These are phyloP conservation scores for Claviceps sorghi DNA, from an alignment of 2,329 filamentous ascomycete species.

Conservation along the genomic window DNA sequence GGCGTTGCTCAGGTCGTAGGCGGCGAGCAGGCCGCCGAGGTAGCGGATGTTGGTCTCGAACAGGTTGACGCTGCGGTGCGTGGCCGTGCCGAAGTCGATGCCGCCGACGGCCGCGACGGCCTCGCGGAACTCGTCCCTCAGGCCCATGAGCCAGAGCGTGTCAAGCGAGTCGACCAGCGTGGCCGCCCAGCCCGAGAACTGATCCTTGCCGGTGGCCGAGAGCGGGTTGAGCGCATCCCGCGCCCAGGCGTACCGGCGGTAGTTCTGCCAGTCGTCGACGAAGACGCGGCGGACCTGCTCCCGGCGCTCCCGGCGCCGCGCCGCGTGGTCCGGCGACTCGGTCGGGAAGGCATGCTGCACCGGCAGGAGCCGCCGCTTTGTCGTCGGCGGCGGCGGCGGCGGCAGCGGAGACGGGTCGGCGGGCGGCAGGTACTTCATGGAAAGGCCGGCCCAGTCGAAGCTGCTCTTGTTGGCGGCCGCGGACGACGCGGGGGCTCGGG, in stretches of 20 bases:
- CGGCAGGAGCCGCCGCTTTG: not conserved
- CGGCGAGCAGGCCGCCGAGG: conserved; percentile 53
- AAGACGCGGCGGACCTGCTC: not conserved
- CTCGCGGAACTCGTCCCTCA: conserved; percentile 49
- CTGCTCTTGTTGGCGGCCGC: not conserved
- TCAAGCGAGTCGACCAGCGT: conserved; percentile 55
- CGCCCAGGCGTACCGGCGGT: conserved; percentile 48
- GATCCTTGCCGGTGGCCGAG: conserved; percentile 34
- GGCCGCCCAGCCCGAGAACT: conserved; percentile 53
- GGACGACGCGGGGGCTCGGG: not conserved
- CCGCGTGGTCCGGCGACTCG: not conserved
- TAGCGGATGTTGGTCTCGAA: conserved; percentile 63
- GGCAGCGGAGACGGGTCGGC: not conserved
- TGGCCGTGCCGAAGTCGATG: conserved; percentile 47
- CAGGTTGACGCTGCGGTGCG: conserved; percentile 37
- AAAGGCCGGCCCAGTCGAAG: not conserved
- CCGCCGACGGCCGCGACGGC: conserved; percentile 41
- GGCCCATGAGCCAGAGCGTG: conserved; percentile 58
- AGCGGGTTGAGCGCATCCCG: conserved; percentile 48
- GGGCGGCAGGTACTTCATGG: not conserved
- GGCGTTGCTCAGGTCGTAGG: conserved; percentile 50
- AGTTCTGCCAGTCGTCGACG: conserved; percentile 26
- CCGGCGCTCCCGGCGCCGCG: not conserved
- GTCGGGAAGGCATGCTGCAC: not conserved
- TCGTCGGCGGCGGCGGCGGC: not conserved